phyloP scores from a whole-genome alignment of 2,329 filamentous ascomycete species.

The Cladobotryum protrusum region DNA sequence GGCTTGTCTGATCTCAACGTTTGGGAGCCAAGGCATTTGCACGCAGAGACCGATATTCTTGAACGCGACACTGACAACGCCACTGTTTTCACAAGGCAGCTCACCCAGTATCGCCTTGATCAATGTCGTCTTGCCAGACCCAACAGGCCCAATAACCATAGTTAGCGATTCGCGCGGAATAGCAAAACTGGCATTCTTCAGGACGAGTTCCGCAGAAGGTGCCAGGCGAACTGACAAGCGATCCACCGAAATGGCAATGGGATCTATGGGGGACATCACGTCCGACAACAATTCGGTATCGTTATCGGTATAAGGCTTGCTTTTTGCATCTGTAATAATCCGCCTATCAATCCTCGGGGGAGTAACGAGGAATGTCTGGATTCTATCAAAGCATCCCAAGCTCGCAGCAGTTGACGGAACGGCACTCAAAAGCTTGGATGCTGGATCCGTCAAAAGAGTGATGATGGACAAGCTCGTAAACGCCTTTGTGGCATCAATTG shows the following conservation, averaged over 20 bases:
- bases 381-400: too few species aligned
- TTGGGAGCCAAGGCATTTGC: constrained; percentile 18
- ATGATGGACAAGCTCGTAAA: constrained; percentile 20
- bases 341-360: too few species aligned
- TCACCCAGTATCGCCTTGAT: constrained; percentile 3
- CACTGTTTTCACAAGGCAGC: not conserved
- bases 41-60: constrained; percentile 12
- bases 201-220: not conserved
- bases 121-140: constrained; percentile 8
- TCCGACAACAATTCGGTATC: too few species aligned
- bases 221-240: not conserved
- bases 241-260: too few species aligned
- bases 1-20: constrained; percentile 15
- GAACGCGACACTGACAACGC: not conserved
- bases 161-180: not conserved
- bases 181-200: not conserved
- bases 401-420: not conserved
- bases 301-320: too few species aligned
- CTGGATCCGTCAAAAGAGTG: constrained; percentile 13
- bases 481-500: constrained; percentile 10
- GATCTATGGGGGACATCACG: too few species aligned
- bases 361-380: too few species aligned
- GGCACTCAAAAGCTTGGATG: not conserved
- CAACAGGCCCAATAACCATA: constrained; percentile 1
- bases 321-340: too few species aligned